A percentile compares a stretch with the other conserved stretches of the same genome.
These are phyloP conservation scores for Lepidium aucheri DNA, from an alignment of 345 rosid species.

Conservation along the genomic window DNA sequence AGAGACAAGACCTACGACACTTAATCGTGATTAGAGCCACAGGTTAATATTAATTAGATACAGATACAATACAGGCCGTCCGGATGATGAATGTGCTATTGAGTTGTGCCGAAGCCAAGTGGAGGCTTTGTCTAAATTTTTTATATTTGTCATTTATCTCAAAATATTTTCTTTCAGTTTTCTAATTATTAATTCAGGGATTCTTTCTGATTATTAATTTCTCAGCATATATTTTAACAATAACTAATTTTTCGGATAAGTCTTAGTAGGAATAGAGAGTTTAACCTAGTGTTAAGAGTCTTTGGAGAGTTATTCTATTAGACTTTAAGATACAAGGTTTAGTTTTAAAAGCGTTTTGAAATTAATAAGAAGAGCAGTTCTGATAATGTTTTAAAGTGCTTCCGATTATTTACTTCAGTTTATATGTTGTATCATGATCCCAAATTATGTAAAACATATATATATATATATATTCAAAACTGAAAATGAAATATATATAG, in stretches of 20 bases:
- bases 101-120: constrained; percentile 22
- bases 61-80: constrained; percentile 7
- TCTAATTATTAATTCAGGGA: background rate
- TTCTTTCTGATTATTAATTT: background rate
- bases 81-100: constrained; percentile 11
- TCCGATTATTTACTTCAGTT: too few relatives aligned
- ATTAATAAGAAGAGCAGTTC: too few relatives aligned
- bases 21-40: constrained; percentile 16
- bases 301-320: too few relatives aligned
- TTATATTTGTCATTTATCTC: background rate
- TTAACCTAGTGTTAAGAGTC: too few relatives aligned
- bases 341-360: too few relatives aligned
- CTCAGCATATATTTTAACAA: too few relatives aligned
- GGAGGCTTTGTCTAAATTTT: background rate
- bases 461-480: too few relatives aligned
- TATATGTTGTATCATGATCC: background rate
- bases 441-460: background rate
- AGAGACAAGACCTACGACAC: constrained; percentile 19
- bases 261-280: too few relatives aligned
- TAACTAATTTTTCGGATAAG: too few relatives aligned
- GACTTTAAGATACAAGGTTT: too few relatives aligned
- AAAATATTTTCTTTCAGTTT: background rate
- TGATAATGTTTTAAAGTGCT: too few relatives aligned
- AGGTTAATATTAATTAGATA: constrained; percentile 15
- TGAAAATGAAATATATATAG: background rate